A percentile compares a stretch with the other conserved stretches of the same genome.
Conservation (phyloP, 2,329 filamentous ascomycete genomes). For the Alternaria angustiovoidea region DNA sequence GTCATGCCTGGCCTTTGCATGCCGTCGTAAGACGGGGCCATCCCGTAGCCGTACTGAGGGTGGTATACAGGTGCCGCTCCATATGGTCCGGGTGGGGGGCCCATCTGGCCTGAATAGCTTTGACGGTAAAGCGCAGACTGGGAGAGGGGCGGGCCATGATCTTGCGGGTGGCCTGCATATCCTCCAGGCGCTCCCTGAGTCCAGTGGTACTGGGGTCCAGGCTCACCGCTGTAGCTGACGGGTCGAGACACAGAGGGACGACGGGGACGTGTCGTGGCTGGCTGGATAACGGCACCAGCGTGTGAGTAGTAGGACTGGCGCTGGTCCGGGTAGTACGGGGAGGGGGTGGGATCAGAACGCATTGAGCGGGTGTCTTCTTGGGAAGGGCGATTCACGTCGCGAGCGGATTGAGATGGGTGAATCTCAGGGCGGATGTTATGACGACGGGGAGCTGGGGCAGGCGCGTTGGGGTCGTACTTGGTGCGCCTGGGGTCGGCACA, state of each 20-base stretch:
- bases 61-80: constrained; percentile 26
- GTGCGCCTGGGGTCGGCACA: constrained; percentile 49
- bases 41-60: constrained; percentile 19
- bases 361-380: constrained; percentile 38
- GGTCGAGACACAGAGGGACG: constrained; percentile 43
- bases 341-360: constrained; percentile 40
- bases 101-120: constrained; percentile 18
- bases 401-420: constrained; percentile 38
- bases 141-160: constrained; percentile 44
- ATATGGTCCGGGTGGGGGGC: constrained; percentile 27
- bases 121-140: constrained; percentile 39
- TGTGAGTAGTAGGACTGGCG: constrained; percentile 35
- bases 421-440: constrained; percentile 17
- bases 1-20: constrained; percentile 32
- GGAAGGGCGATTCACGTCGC: constrained; percentile 37
- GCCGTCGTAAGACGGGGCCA: constrained; percentile 32
- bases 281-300: constrained; percentile 40
- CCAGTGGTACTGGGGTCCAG: constrained; percentile 26
- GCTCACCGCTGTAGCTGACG: constrained; percentile 43
- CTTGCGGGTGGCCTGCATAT: constrained; percentile 23
- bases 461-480: constrained; percentile 31
- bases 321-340: constrained; percentile 30
- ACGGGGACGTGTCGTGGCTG: constrained; percentile 35
- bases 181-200: constrained; percentile 27
- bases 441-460: constrained; percentile 18